Conservation (phyloP, 345 rosid genomes). For the Erucastrum elatum region DNA sequence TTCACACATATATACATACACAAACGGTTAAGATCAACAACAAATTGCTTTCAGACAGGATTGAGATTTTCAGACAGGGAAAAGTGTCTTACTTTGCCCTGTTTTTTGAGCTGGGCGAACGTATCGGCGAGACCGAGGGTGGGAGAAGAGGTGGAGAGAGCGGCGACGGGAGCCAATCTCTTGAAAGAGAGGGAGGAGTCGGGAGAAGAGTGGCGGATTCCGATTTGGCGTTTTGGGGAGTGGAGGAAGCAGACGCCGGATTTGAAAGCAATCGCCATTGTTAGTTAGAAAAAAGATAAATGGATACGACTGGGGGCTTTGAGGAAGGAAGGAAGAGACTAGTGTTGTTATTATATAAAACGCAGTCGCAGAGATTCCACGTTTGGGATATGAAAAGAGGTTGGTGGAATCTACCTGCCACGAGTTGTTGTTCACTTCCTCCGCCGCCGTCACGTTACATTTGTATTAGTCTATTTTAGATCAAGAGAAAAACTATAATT, state of each 20-base stretch:
- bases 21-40: not conserved
- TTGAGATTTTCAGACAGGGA: not conserved
- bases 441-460: not conserved
- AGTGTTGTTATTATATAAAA: not conserved
- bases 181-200: conserved; percentile 43
- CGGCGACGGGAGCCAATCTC: conserved; percentile 54
- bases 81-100: conserved; percentile 61
- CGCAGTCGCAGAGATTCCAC: conserved; percentile 15
- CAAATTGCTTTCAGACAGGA: not conserved
- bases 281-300: too few species aligned
- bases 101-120: conserved; percentile 56
- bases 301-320: not conserved
- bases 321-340: conserved; percentile 3
- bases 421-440: not conserved
- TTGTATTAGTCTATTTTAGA: not conserved
- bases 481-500: not conserved
- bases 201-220: conserved; percentile 24
- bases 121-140: conserved; percentile 66
- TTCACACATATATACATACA: conserved; percentile 27
- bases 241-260: conserved; percentile 31
- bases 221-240: conserved; percentile 39
- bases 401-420: conserved; percentile 40
- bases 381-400: conserved; percentile 21
- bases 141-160: conserved; percentile 44
- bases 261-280: conserved; percentile 40